phyloP scores from a whole-genome alignment of 2,329 filamentous ascomycete genomes.

The Annulohypoxylon truncatum region DNA sequence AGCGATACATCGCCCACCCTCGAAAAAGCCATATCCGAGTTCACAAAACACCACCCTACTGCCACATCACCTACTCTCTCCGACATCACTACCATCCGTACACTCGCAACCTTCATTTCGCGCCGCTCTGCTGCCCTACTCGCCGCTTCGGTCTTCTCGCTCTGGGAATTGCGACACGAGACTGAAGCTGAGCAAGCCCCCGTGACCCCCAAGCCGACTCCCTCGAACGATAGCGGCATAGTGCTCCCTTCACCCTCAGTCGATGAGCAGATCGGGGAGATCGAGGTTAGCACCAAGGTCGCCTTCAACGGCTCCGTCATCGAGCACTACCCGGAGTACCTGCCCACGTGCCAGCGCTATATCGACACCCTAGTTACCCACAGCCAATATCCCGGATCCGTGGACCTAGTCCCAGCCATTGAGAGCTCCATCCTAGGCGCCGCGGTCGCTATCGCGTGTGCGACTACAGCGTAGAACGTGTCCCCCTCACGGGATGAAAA shows the following conservation, averaged over 20 bases:
- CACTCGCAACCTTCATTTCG: slow-evolving; percentile 66
- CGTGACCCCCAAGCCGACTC: slow-evolving; percentile 6
- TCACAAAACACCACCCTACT: slow-evolving; percentile 63
- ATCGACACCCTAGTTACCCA: slow-evolving; percentile 68
- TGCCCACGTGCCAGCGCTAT: slow-evolving; percentile 69
- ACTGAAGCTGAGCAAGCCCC: slow-evolving; percentile 55
- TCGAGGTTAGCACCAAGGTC: slow-evolving; percentile 65
- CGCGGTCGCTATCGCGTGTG: slow-evolving; percentile 73
- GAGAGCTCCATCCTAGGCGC: slow-evolving; percentile 82
- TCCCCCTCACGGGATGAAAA: background rate
- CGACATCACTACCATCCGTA: slow-evolving; percentile 65
- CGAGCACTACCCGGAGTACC: slow-evolving; percentile 80
- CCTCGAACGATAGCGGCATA: slow-evolving; percentile 48
- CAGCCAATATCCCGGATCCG: slow-evolving; percentile 54
- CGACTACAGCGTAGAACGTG: slow-evolving; percentile 31
- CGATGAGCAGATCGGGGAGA: slow-evolving; percentile 60
- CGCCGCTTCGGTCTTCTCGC: slow-evolving; percentile 67
- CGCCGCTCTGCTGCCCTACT: slow-evolving; percentile 69
- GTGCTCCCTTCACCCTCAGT: slow-evolving; percentile 18
- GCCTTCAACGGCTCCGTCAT: slow-evolving; percentile 84
- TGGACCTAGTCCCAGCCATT: slow-evolving; percentile 74
- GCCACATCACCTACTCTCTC: slow-evolving; percentile 47
- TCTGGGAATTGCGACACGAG: slow-evolving; percentile 68
- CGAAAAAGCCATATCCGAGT: slow-evolving; percentile 59
- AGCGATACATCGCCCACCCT: slow-evolving; percentile 61